Evolutionary conservation across 768 basidiomycete genomes (phyloP), one percentile per base, ranked within the genome.

Genomic region (Mrakia hoshinonis): DNA sequence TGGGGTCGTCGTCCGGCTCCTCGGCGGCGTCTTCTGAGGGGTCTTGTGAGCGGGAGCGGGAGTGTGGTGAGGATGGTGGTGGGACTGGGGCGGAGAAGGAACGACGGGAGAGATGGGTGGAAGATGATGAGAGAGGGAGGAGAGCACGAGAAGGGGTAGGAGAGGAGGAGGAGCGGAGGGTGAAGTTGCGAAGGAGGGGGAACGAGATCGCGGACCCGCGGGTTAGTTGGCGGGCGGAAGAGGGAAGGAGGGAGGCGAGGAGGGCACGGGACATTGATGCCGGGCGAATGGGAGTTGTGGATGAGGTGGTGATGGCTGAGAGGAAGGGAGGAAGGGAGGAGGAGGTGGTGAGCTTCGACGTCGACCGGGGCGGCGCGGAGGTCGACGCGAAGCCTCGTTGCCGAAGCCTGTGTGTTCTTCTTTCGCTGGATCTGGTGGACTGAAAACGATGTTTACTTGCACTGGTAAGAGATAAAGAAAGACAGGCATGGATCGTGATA

Each of bases 301-400:
- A 13, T 31, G 34, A 24, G 39, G 51, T 29, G 20, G 52, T 52
- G 22, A 18, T 24, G 20, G 51, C 34, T 43, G 43, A 54, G 34
- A 81, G 11, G 83, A 82, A 4, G 85, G 82, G 20, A 84, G 82
- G 0, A 84, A 83, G 34, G 0, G 20, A 61, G 1, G 34, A 18
- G 24, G 24, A 31, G 4, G 26, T 26, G 29, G 15, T 61, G 58
- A 61, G 58, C 58, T 60, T 34, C 24, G 5, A 34, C 29, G 29
- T 34, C 15, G 54, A 26, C 22, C 22, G 26, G 7, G 54, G 24
- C n/a, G 6, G 24, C 11, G 7, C 54, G 54, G n/a, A n/a, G n/a
- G n/a, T 29, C 54, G 54, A 24, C 54, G 54, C 43, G 49, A 18
- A 24, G 49, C 15, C 46, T 18, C 6, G 49, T 51, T 18, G 49